These are phyloP conservation scores for Trametes polyzona DNA, from an alignment of 1,284 basidiomycete genomes.

Conservation along the genomic window DNA sequence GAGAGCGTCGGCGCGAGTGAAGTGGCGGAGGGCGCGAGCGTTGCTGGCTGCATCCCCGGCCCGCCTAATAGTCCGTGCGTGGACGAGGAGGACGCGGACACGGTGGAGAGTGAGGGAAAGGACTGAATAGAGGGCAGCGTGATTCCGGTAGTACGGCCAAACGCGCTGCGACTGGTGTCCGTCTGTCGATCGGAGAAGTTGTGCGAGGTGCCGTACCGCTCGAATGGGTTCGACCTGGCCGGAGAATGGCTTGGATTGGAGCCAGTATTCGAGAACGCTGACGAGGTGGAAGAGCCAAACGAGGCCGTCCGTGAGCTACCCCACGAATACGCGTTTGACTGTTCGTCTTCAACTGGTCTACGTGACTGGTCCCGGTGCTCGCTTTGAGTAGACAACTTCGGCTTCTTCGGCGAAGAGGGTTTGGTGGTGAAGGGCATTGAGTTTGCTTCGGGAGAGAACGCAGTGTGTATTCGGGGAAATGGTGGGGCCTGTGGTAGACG, in stretches of 20 bases:
- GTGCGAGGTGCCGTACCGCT: conserved; percentile 12
- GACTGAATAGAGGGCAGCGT: neutral
- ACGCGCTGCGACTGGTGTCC: neutral
- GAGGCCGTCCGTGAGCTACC: conserved; percentile 14
- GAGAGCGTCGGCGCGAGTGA: conserved; percentile 17
- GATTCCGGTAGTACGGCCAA: neutral
- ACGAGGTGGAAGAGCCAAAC: neutral
- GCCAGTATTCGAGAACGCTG: neutral
- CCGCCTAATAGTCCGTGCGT: too few species aligned
- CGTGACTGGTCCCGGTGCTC: too few species aligned
- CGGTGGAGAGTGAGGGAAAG: conserved; percentile 11
- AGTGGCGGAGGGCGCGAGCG: conserved; percentile 19
- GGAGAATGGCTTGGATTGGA: neutral
- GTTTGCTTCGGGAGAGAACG: neutral
- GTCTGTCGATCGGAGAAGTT: conserved; percentile 8
- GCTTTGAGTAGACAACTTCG: conserved; percentile 12
- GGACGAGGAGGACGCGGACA: conserved; percentile 1
- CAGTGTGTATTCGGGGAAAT: too few species aligned
- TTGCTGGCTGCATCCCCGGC: too few species aligned
- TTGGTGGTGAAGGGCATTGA: neutral
- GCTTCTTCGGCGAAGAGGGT: conserved; percentile 27
- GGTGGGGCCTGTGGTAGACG: neutral
- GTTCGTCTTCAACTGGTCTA: too few species aligned
- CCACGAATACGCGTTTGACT: conserved; percentile 7
- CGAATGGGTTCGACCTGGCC: conserved; percentile 11